phyloP scores from a whole-genome alignment of 805 yeast species.

The Osmozyma mogii region DNA sequence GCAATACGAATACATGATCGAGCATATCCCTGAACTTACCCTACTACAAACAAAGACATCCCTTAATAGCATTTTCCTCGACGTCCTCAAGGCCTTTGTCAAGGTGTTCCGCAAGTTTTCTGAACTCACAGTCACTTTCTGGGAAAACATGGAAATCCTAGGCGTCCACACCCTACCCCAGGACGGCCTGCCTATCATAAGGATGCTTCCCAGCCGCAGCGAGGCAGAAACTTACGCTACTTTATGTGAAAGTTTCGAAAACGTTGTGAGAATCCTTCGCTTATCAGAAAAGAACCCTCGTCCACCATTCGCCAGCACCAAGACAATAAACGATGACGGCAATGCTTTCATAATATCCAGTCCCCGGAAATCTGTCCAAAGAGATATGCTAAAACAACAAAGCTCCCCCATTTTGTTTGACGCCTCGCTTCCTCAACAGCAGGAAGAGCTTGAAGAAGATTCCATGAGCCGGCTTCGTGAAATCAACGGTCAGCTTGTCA shows the following conservation, averaged over 20 bases:
- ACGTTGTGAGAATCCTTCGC: slow-evolving; percentile 13
- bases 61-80: slow-evolving; percentile 29
- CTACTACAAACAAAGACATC: slow-evolving; percentile 23
- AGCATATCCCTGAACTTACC: slow-evolving; percentile 21
- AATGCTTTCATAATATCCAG: slow-evolving; percentile 13
- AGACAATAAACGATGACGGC: slow-evolving; percentile 5
- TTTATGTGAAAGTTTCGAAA: slow-evolving; percentile 26
- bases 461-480: slow-evolving; percentile 24
- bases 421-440: not conserved
- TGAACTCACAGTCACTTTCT: slow-evolving; percentile 16
- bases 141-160: slow-evolving; percentile 22
- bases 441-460: slow-evolving; percentile 3
- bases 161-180: no score
- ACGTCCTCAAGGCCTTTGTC: slow-evolving; percentile 26
- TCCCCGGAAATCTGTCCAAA: slow-evolving; percentile 6
- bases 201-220: slow-evolving; percentile 18
- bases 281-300: slow-evolving; percentile 4
- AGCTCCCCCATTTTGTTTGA: no score
- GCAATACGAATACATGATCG: slow-evolving; percentile 18
- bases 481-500: slow-evolving; percentile 29
- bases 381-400: not conserved
- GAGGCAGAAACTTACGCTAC: slow-evolving; percentile 25
- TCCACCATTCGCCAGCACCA: not conserved
- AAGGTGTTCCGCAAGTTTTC: slow-evolving; percentile 24
- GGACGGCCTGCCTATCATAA: no score